Conservation (phyloP, 768 basidiomycete species). For the Calocera cornea region DNA sequence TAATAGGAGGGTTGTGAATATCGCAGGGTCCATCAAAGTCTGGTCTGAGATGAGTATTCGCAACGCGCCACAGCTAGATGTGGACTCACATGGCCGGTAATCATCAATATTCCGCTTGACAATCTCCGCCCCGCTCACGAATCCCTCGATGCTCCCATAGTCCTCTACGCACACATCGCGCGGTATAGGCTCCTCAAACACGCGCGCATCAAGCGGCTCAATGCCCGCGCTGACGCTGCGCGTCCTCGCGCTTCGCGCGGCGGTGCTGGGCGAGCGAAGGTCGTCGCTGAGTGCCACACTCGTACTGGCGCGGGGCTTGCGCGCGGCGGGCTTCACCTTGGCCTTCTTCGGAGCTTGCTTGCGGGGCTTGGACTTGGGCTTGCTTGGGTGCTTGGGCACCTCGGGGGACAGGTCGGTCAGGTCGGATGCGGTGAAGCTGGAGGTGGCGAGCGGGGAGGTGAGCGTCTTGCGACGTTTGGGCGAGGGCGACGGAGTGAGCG, state of each 20-base stretch:
- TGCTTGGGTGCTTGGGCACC: not conserved
- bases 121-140: not conserved
- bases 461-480: not conserved
- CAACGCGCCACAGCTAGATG: not conserved
- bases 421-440: not conserved
- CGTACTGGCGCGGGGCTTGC: not conserved
- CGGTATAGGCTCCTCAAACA: conserved; percentile 3
- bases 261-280: not conserved
- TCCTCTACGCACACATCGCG: not conserved
- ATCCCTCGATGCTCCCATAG: not conserved
- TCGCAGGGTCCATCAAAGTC: conserved; percentile 1
- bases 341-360: not conserved
- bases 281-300: not conserved
- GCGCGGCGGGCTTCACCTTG: not conserved
- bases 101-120: not conserved
- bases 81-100: not conserved
- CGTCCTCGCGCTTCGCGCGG: not conserved
- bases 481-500: not conserved
- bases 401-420: not conserved
- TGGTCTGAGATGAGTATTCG: not conserved
- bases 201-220: not conserved
- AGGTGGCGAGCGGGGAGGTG: not conserved
- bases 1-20: not conserved
- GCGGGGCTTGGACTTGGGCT: not conserved
- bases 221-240: not conserved